These are phyloP conservation scores for Bryoerythrophyllum caledonicum DNA, from an alignment of 225 moss, liverwort and hornwort genomes.

Conservation along the genomic window DNA sequence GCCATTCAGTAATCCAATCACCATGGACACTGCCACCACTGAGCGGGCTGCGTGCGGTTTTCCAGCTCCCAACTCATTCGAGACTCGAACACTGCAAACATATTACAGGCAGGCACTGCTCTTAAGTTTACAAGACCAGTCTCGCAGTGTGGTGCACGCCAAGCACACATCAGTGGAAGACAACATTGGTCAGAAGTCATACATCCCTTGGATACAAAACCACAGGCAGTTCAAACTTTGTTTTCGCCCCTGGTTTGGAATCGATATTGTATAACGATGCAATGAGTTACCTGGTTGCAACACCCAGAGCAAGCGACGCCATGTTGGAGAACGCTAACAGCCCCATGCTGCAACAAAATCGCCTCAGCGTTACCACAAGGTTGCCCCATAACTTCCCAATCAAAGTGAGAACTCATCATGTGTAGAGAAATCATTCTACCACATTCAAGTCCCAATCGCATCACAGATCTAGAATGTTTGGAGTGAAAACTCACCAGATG, in stretches of 20 bases:
- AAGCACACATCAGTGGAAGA: too few relatives aligned
- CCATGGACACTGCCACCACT: conserved; percentile 50
- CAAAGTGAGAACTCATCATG: not conserved
- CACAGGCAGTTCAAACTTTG: too few relatives aligned
- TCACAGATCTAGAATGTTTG: not conserved
- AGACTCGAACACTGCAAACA: conserved; percentile 66
- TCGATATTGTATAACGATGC: not conserved
- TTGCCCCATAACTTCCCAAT: not conserved
- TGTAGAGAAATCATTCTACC: too few relatives aligned
- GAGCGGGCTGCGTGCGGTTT: conserved; percentile 55
- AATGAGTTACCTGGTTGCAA: conserved; percentile 49
- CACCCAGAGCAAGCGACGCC: conserved; percentile 46
- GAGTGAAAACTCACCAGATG: conserved; percentile 43
- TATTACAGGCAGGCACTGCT: not conserved
- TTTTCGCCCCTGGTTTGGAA: too few relatives aligned
- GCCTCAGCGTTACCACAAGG: too few relatives aligned
- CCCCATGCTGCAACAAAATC: conserved; percentile 36
- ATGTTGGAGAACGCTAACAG: conserved; percentile 46
- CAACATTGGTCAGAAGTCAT: too few relatives aligned
- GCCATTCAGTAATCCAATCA: conserved; percentile 34
- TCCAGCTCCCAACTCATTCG: conserved; percentile 83
- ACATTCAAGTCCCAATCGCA: not conserved
- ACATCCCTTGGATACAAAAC: too few relatives aligned
- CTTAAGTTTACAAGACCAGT: too few relatives aligned
- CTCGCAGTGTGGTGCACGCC: too few relatives aligned